Base-by-base conservation (phyloP, 495 filamentous ascomycete species). In the Paragyromitra xinjiangensis region DNA sequence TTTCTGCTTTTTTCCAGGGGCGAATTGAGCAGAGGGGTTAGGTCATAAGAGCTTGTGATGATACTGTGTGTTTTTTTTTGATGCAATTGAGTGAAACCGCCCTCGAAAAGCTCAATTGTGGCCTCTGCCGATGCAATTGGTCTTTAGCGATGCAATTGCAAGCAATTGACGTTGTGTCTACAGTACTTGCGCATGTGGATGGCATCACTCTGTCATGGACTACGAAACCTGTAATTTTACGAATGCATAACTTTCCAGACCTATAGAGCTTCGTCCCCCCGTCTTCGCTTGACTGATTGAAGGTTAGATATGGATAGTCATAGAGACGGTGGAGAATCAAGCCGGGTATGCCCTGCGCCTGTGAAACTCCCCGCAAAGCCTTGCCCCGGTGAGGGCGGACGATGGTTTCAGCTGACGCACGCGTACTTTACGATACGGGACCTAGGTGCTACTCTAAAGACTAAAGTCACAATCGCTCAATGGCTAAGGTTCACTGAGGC, bases 331-430 rank as follows among this genome's bases (percentile, higher is more conserved):
- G 62, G 61, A 51, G 70, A 65, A 42, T 64, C n/a, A 59, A 22
- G 65, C 73, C 68, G 73, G 74, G 69, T 66, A 59, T 59, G 63
- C 61, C 74, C 70, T 77, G 69, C 51, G 69, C 50, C 61, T 61
- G 42, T 71, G 74, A 77, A 77, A 77, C 74, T 71, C 74, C 74
- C 74, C 74, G 69, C 74, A 77, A 77, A 73, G 74, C 74, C 74
- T 73, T 73, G 67, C 73, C 19, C 48, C 45, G 68, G 58, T 50
- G 64, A 63, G 59, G 64, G 56, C 9, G 29, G 59, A 50, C 68
- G 59, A 64, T 37, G 69, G 74, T 77, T 77, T 77, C 74, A 77
- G 74, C 74, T 77, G 74, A 77, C 74, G 70, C 74, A 65, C 72
- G 50, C 22, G 26, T 65, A 34, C 2, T 34, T 34, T 34, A 72